phyloP scores from a whole-genome alignment of 768 basidiomycete genomes.

The Leccinum disarticulatum region DNA sequence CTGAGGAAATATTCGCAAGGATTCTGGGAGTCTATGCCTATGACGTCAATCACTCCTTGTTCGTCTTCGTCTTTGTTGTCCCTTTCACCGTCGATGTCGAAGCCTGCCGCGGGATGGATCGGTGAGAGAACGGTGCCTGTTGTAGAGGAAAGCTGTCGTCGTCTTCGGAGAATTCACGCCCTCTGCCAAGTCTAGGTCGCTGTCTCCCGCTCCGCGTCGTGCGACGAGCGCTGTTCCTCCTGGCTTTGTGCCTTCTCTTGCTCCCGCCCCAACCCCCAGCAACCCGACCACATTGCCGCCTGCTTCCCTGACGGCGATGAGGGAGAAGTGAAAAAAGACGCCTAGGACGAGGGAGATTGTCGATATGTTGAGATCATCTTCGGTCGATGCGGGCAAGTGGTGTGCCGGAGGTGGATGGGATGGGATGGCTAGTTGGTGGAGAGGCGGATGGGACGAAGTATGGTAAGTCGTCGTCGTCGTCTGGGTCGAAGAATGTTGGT shows the following conservation, averaged over 20 bases:
- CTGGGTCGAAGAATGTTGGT: slow-evolving; percentile 7
- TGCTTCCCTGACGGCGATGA: slow-evolving; percentile 24
- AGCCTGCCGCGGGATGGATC: background rate
- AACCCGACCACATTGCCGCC: slow-evolving; percentile 11
- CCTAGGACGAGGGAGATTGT: slow-evolving; percentile 31
- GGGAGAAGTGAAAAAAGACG: slow-evolving; percentile 23
- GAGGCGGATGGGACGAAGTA: background rate
- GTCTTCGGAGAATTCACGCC: background rate
- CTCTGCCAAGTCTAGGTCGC: slow-evolving; percentile 15
- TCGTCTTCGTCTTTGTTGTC: slow-evolving; percentile 15
- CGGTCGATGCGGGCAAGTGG: slow-evolving; percentile 19
- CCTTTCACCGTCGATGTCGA: slow-evolving; percentile 14
- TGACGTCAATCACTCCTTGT: slow-evolving; percentile 12
- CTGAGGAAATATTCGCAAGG: slow-evolving; percentile 16
- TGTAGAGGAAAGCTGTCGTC: background rate
- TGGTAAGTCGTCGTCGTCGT: background rate
- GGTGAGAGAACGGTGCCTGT: background rate
- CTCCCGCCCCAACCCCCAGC: too few species aligned
- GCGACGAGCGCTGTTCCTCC: background rate
- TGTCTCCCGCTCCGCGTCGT: slow-evolving; percentile 5
- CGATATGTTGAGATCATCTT: slow-evolving; percentile 19
- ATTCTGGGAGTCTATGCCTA: slow-evolving; percentile 25
- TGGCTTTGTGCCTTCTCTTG: too few species aligned
- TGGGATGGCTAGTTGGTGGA: too few species aligned
- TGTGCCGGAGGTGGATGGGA: slow-evolving; percentile 1